These are phyloP conservation scores for Sphagnum contortum DNA, from an alignment of 225 moss, liverwort and hornwort species.

Conservation along the genomic window DNA sequence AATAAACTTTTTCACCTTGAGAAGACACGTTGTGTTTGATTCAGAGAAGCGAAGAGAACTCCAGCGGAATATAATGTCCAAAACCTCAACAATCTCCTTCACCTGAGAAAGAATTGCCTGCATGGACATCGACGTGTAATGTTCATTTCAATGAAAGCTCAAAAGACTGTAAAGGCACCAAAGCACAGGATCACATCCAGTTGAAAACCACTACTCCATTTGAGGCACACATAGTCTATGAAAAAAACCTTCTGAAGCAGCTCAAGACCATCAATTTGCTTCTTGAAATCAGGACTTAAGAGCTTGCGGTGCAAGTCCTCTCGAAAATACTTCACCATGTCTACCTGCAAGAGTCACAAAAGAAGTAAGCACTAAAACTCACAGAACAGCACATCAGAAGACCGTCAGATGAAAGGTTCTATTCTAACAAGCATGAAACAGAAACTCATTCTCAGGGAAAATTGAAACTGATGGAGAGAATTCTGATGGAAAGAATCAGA, in stretches of 20 bases:
- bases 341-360: conserved; percentile 23
- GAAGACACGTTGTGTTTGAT: conserved; percentile 89
- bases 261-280: conserved; percentile 89
- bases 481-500: too few species aligned
- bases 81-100: conserved; percentile 64
- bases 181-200: not conserved
- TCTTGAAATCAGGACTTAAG: conserved; percentile 82
- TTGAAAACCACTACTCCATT: not conserved
- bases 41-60: conserved; percentile 76
- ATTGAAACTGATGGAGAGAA: too few species aligned
- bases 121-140: not conserved
- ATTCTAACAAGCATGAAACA: too few species aligned
- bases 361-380: not conserved
- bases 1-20: conserved; percentile 31
- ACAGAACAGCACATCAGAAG: not conserved
- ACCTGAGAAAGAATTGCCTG: conserved; percentile 55
- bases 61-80: conserved; percentile 84
- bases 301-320: conserved; percentile 82
- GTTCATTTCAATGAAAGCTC: too few species aligned
- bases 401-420: too few species aligned
- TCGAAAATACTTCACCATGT: conserved; percentile 68
- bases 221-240: not conserved
- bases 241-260: conserved; percentile 63
- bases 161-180: too few species aligned
- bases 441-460: too few species aligned